A percentile compares a stretch with the other conserved stretches of the same genome.
Conservation (phyloP, 768 basidiomycete genomes). For the Artomyces pyxidatus region DNA sequence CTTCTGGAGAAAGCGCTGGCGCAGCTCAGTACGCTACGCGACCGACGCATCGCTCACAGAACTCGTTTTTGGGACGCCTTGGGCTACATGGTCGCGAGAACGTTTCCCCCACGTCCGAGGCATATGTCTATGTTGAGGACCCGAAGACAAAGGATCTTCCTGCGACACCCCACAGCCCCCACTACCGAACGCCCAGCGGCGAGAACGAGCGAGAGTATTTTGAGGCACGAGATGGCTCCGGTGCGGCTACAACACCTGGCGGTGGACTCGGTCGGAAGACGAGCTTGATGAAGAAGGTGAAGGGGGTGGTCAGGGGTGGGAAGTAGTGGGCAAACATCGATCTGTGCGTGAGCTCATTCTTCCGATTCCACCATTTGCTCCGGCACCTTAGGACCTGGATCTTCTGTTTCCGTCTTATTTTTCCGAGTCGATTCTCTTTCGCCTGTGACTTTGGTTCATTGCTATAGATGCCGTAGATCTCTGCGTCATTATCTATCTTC, state of each 20-base stretch:
- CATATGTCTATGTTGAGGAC: conserved; percentile 62
- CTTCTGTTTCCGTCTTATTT: not conserved
- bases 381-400: too few relatives aligned
- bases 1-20: conserved; percentile 26
- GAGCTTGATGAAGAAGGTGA: conserved; percentile 14
- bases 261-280: conserved; percentile 13
- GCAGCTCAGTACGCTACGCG: conserved; percentile 23
- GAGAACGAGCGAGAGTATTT: conserved; percentile 1
- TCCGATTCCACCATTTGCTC: too few relatives aligned
- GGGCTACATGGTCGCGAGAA: conserved; percentile 35
- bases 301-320: conserved; percentile 12
- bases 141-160: conserved; percentile 49
- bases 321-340: conserved; percentile 4
- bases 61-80: conserved; percentile 74
- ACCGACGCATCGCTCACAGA: conserved; percentile 65
- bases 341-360: too few relatives aligned
- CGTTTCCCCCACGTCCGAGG: conserved; percentile 34
- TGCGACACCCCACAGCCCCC: conserved; percentile 29
- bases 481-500: not conserved
- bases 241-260: not conserved
- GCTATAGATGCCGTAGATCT: not conserved
- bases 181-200: conserved; percentile 15
- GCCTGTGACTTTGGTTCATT: not conserved
- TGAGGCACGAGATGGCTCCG: not conserved
- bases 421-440: not conserved